A percentile compares a stretch with the other conserved stretches of the same genome.
These are phyloP conservation scores for Asclepias syriaca DNA, from an alignment of 257 asterid species.

Conservation along the genomic window DNA sequence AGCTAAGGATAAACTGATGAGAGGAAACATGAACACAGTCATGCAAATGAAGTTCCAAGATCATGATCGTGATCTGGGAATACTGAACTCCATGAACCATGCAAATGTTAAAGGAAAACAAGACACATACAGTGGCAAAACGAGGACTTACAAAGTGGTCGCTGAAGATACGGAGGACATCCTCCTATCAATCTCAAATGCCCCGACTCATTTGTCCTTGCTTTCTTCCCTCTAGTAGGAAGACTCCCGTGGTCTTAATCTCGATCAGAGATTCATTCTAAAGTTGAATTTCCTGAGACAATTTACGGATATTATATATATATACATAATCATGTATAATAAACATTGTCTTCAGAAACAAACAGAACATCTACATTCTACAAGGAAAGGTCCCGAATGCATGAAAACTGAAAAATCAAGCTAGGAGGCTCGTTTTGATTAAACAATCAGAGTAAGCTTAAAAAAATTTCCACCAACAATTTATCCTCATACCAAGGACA, in stretches of 20 bases:
- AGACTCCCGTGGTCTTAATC: background rate
- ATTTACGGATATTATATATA: background rate
- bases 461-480: too few species aligned
- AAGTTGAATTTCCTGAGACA: background rate
- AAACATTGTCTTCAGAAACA: background rate
- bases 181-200: conserved; percentile 15
- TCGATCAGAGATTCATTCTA: background rate
- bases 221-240: conserved; percentile 47
- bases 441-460: background rate
- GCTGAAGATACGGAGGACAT: conserved; percentile 14
- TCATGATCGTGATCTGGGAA: conserved; percentile 9
- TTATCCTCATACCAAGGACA: background rate
- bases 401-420: background rate
- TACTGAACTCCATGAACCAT: background rate
- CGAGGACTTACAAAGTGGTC: background rate
- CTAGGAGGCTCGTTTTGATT: background rate
- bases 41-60: conserved; percentile 39
- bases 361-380: too few species aligned
- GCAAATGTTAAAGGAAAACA: conserved; percentile 13
- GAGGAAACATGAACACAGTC: conserved; percentile 34
- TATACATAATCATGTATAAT: background rate
- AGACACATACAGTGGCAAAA: conserved; percentile 1
- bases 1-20: conserved; percentile 33
- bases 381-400: background rate
- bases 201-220: conserved; percentile 24